phyloP scores from a whole-genome alignment of 1,284 basidiomycete species.

The Trametes polyzona region DNA sequence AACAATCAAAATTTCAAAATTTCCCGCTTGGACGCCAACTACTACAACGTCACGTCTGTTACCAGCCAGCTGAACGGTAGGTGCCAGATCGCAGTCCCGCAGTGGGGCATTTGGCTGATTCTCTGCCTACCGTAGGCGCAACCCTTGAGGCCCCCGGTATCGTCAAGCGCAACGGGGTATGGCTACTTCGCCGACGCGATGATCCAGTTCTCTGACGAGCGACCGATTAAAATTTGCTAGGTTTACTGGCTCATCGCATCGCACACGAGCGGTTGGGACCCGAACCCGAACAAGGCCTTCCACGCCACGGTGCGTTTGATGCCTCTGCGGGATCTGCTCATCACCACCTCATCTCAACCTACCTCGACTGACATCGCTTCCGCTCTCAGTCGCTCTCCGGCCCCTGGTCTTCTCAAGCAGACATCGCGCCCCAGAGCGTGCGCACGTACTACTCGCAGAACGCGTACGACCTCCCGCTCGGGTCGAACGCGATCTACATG shows the following conservation, averaged over 20 bases:
- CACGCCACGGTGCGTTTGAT: conserved; percentile 47
- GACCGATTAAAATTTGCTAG: too few relatives aligned
- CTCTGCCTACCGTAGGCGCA: conserved; percentile 41
- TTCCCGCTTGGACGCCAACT: conserved; percentile 55
- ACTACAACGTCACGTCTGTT: conserved; percentile 57
- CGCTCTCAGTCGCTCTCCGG: conserved; percentile 53
- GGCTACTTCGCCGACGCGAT: conserved; percentile 8
- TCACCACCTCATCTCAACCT: background rate
- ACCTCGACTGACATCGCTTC: background rate
- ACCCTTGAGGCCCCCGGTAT: conserved; percentile 68
- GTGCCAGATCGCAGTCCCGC: conserved; percentile 16
- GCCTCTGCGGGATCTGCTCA: background rate
- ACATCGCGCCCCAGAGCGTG: conserved; percentile 54
- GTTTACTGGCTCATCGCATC: conserved; percentile 64
- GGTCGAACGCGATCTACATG: conserved; percentile 60
- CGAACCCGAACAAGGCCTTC: conserved; percentile 67
- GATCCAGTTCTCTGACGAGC: background rate
- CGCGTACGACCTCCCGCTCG: conserved; percentile 56
- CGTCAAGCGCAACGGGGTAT: conserved; percentile 57
- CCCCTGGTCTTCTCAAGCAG: conserved; percentile 58
- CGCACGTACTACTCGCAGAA: conserved; percentile 69
- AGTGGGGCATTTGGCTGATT: background rate
- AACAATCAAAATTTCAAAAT: conserved; percentile 76
- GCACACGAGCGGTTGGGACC: conserved; percentile 62
- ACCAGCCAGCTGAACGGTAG: conserved; percentile 51